Evolutionary conservation across 768 basidiomycete genomes (phyloP).

Genomic region (Guyanaporus albipodus): DNA sequence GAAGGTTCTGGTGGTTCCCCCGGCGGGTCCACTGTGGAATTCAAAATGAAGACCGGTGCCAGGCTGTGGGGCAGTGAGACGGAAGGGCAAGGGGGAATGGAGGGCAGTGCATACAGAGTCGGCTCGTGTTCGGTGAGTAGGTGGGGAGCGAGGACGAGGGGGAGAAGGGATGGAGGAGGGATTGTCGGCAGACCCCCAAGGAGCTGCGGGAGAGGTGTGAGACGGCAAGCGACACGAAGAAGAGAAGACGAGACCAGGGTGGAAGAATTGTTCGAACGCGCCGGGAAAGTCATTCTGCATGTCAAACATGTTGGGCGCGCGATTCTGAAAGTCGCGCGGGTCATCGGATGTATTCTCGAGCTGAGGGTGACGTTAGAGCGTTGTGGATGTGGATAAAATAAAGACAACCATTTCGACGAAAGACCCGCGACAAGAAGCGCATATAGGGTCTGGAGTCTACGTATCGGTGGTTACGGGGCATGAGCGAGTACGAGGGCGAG

Average conservation of each 20-base stretch:
- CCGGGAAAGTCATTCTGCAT: conserved; percentile 34
- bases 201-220: conserved; percentile 5
- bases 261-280: conserved; percentile 45
- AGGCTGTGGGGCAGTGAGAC: conserved; percentile 9
- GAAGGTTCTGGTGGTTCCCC: conserved; percentile 32
- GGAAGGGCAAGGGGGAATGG: not conserved
- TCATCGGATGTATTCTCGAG: conserved; percentile 74
- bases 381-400: not conserved
- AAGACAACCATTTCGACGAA: conserved; percentile 71
- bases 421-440: conserved; percentile 73
- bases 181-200: conserved; percentile 1
- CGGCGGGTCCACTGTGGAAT: conserved; percentile 30
- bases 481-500: conserved; percentile 2
- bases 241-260: conserved; percentile 32
- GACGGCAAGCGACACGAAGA: not conserved
- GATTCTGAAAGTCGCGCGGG: conserved; percentile 61
- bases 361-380: conserved; percentile 36
- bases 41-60: conserved; percentile 34
- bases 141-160: conserved; percentile 14
- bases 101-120: conserved; percentile 9
- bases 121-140: conserved; percentile 15
- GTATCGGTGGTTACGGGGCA: conserved; percentile 1
- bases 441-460: conserved; percentile 78
- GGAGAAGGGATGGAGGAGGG: not conserved
- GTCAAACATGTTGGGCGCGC: conserved; percentile 24